Evolutionary conservation across 345 rosid species (phyloP), one percentile per base, ranked within the genome.

Genomic region (Citrus mangshanensis): DNA sequence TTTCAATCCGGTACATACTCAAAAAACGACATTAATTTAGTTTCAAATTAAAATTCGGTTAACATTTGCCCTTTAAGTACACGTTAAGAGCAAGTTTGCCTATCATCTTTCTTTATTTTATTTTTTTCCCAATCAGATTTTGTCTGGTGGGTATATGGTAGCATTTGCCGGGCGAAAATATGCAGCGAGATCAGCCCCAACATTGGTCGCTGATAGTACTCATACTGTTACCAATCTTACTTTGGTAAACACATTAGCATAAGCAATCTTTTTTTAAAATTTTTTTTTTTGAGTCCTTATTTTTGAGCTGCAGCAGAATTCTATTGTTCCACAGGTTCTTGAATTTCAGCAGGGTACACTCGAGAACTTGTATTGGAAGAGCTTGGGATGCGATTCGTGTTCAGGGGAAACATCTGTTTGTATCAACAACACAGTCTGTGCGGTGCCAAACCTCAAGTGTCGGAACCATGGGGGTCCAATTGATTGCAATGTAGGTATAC

Each of bases 131-230:
- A 75, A 35, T 25, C 86, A 95, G 98, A 78, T 77, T 27, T 32
- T 73, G 78, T 75, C 86, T 22, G 97, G 98, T 70, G 97, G 97
- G 56, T 86, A 76, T 80, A 87, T 94, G 98, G 98, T 96, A 25
- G 99, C 98, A 54, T 96, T 94, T 74, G 95, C 98, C 3, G 99
- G 99, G 28, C 85, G 91, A 24, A 92, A 92, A 80, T 94, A 96
- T 46, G 98, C 99, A 58, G 99, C 98, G 49, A 91, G 99, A 87
- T 96, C 99, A 5, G 60, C 76, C 7, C 97, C 97, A 65, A 79
- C 84, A 7, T 85, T 89, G 80, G 92, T 94, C 66, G 91, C 93
- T 16, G 94, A 96, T 70, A 66, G 40, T 74, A 82, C 79, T 49
- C 89, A 86, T 88, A 91, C 87, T 27, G 90, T 96, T 35, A 94